These are phyloP conservation scores for Aphanomyces cochlioides DNA, from an alignment of 352 stramenopile genomes.

Conservation along the genomic window DNA sequence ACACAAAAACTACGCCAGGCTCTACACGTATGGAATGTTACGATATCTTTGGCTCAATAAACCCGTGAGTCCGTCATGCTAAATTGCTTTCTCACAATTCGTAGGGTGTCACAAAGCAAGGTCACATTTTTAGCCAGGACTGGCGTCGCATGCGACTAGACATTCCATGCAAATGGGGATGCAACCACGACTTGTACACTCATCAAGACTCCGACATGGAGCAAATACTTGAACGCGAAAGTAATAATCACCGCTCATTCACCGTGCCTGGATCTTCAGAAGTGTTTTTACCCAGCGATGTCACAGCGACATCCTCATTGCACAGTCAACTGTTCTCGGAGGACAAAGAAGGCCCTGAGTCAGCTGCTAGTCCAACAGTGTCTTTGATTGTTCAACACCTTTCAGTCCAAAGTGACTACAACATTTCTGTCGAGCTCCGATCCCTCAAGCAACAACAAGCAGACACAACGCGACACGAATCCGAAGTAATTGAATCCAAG, in stretches of 20 bases:
- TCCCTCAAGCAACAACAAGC: slow-evolving; percentile 22
- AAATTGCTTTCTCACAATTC: neutral
- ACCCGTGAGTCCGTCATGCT: slow-evolving; percentile 7
- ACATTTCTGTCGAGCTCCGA: neutral
- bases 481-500: neutral
- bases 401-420: neutral
- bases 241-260: neutral
- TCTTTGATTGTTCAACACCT: slow-evolving; percentile 3
- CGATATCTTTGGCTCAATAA: slow-evolving; percentile 29
- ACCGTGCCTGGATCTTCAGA: slow-evolving; percentile 3
- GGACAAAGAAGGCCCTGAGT: neutral
- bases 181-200: slow-evolving; percentile 7
- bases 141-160: slow-evolving; percentile 6
- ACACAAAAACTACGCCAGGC: slow-evolving; percentile 47
- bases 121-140: slow-evolving; percentile 15
- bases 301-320: neutral
- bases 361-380: neutral
- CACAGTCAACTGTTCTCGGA: slow-evolving; percentile 9
- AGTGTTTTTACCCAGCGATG: neutral
- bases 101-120: neutral
- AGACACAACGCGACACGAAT: slow-evolving; percentile 8
- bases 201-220: neutral
- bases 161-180: slow-evolving; percentile 11
- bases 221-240: neutral
- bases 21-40: slow-evolving; percentile 40